These are phyloP conservation scores for Anisodus acutangulus DNA, from an alignment of 257 asterid species.

Conservation along the genomic window DNA sequence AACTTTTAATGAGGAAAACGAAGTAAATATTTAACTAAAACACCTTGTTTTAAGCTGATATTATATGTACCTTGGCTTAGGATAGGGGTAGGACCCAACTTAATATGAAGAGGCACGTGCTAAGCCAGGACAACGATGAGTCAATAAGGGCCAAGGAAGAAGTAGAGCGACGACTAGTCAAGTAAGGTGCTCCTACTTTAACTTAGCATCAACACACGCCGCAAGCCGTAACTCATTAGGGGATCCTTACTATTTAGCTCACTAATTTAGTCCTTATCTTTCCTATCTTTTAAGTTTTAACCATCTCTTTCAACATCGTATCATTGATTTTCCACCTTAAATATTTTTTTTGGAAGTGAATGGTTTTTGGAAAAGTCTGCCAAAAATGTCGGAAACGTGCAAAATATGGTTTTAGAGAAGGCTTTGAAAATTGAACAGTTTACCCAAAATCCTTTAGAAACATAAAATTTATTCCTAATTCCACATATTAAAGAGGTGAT, in stretches of 20 bases:
- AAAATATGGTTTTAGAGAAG: background rate
- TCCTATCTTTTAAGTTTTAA: background rate
- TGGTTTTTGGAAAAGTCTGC: too few species aligned
- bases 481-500: too few species aligned
- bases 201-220: background rate
- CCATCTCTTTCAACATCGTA: background rate
- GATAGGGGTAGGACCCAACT: background rate
- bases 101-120: background rate
- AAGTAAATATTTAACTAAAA: background rate
- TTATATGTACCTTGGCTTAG: background rate
- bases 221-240: background rate
- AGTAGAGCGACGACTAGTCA: background rate
- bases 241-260: slow-evolving; percentile 19
- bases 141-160: background rate
- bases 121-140: background rate
- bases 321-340: background rate
- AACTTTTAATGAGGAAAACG: too few species aligned
- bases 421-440: background rate
- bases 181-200: too few species aligned
- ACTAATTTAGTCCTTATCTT: slow-evolving; percentile 1
- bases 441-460: too few species aligned
- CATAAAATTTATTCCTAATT: too few species aligned
- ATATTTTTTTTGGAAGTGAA: background rate
- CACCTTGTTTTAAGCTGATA: background rate
- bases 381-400: slow-evolving; percentile 20